These are phyloP conservation scores for Jatropha curcas DNA, from an alignment of 345 rosid species.

Conservation along the genomic window DNA sequence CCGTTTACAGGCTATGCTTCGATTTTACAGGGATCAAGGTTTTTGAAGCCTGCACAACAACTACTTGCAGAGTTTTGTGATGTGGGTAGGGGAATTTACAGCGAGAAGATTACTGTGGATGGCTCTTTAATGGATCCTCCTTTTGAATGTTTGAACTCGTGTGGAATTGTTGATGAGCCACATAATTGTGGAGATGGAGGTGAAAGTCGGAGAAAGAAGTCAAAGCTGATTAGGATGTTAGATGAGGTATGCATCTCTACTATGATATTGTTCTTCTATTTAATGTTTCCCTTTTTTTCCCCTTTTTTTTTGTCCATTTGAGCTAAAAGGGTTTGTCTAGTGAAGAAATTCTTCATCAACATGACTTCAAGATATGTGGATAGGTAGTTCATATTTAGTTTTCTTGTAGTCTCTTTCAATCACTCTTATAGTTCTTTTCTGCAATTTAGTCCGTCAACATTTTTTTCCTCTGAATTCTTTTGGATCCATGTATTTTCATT, in stretches of 20 bases:
- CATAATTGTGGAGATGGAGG: conserved; percentile 37
- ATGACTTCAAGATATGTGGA: background rate
- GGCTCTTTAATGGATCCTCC: conserved; percentile 57
- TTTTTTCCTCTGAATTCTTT: background rate
- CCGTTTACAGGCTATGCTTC: conserved; percentile 84
- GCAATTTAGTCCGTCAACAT: background rate
- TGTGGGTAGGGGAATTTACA: conserved; percentile 55
- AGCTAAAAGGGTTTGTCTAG: no score
- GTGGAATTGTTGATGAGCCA: conserved; percentile 40
- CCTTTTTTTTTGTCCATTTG: no score
- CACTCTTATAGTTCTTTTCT: background rate
- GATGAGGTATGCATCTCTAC: conserved; percentile 65
- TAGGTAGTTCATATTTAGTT: background rate
- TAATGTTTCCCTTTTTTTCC: background rate
- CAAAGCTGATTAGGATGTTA: conserved; percentile 74
- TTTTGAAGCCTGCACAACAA: conserved; percentile 84
- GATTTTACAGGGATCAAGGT: conserved; percentile 75
- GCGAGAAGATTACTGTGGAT: conserved; percentile 49
- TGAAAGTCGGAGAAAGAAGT: conserved; percentile 63
- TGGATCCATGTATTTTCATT: background rate
- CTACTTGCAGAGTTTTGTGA: conserved; percentile 77
- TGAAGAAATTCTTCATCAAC: no score
- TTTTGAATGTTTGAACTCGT: conserved; percentile 34
- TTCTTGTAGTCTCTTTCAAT: background rate
- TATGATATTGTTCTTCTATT: background rate